These are phyloP conservation scores for Fusarium devonianum DNA, from an alignment of 2,329 filamentous ascomycete genomes.

Conservation along the genomic window DNA sequence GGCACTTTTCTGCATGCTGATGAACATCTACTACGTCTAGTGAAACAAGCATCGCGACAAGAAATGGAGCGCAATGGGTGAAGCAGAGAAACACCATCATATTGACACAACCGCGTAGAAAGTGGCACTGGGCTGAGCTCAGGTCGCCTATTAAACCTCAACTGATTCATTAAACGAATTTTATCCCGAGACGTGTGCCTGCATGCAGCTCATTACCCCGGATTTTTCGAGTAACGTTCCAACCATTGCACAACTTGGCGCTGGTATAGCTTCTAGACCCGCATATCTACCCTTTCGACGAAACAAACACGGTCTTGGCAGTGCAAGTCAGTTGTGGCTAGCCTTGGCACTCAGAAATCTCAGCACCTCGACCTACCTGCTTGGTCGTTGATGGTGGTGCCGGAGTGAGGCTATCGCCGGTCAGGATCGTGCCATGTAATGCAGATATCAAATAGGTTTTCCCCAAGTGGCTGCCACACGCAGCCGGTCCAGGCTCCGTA, in stretches of 20 bases:
- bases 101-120: conserved; percentile 19
- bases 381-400: conserved; percentile 7
- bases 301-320: background rate
- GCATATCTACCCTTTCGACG: background rate
- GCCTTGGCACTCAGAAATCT: background rate
- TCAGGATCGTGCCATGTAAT: conserved; percentile 23
- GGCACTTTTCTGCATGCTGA: conserved; percentile 48
- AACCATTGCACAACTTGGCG: background rate
- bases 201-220: conserved; percentile 13
- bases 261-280: conserved; percentile 1
- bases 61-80: conserved; percentile 21
- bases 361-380: background rate
- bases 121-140: no score
- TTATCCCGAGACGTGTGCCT: conserved; percentile 4
- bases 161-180: conserved; percentile 11
- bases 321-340: background rate
- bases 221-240: conserved; percentile 4
- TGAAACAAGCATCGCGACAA: conserved; percentile 41
- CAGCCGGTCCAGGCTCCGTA: conserved; percentile 29
- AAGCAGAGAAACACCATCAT: conserved; percentile 10
- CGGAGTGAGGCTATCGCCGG: conserved; percentile 31
- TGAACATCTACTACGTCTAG: conserved; percentile 51
- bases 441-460: conserved; percentile 15
- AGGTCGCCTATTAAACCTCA: no score
- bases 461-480: conserved; percentile 13